phyloP scores from a whole-genome alignment of 176 grass and related monocot species.

The Tillandsia leiboldiana region DNA sequence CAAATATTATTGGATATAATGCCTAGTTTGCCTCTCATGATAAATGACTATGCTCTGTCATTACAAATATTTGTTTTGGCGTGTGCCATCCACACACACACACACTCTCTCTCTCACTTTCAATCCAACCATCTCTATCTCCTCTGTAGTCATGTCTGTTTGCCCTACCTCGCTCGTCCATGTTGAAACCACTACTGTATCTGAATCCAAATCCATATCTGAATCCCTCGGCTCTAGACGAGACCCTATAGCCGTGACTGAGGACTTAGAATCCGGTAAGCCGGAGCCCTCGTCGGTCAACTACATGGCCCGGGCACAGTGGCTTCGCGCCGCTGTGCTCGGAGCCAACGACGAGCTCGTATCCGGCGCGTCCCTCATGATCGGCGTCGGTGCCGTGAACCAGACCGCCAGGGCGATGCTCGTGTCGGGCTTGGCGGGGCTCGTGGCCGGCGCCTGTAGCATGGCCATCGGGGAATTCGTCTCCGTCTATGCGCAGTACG shows the following conservation, averaged over 20 bases:
- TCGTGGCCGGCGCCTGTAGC: constrained; percentile 90
- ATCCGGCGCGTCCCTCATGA: constrained; percentile 87
- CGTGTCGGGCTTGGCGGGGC: constrained; percentile 61
- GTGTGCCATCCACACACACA: constrained; percentile 47
- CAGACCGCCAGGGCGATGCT: constrained; percentile 42
- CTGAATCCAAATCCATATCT: too few relatives aligned
- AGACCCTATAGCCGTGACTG: background rate
- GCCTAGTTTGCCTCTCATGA: too few relatives aligned
- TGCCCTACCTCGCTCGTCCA: constrained; percentile 36
- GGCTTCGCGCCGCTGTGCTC: constrained; percentile 87
- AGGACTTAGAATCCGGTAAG: background rate
- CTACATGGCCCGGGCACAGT: constrained; percentile 84
- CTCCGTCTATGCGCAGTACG: constrained; percentile 84
- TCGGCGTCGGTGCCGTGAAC: constrained; percentile 68
- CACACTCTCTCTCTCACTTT: background rate
- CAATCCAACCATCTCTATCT: background rate
- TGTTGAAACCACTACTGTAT: background rate
- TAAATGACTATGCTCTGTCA: too few relatives aligned
- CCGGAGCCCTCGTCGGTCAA: constrained; percentile 1
- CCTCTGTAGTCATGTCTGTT: constrained; percentile 24
- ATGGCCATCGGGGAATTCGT: constrained; percentile 98
- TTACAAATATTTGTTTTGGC: too few relatives aligned
- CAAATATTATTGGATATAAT: too few relatives aligned
- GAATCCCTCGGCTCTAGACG: background rate
- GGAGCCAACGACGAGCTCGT: constrained; percentile 94